A percentile compares a stretch with the other conserved stretches of the same genome.
phyloP scores from a whole-genome alignment of 768 basidiomycete genomes.

The Rhizopogon vesiculosus region DNA sequence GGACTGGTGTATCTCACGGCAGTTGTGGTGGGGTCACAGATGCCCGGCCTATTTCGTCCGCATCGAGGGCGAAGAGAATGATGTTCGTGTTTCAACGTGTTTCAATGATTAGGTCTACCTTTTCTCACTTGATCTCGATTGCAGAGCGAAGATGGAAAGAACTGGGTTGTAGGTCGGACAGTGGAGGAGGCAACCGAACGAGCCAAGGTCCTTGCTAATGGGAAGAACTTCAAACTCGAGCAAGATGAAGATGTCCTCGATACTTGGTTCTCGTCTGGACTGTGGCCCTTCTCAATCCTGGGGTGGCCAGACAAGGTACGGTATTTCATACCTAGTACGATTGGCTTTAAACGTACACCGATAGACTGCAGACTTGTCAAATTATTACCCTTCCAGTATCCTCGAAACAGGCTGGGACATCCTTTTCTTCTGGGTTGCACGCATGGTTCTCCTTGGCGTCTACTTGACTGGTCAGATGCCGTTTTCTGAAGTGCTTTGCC shows the following conservation, averaged over 20 bases:
- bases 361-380: constrained; percentile 71
- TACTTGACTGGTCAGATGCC: constrained; percentile 88
- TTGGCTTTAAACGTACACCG: neutral
- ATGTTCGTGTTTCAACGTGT: constrained; percentile 41
- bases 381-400: constrained; percentile 86
- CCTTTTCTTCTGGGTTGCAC: constrained; percentile 99
- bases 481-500: constrained; percentile 93
- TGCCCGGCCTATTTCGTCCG: constrained; percentile 91
- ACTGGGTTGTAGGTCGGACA: constrained; percentile 90
- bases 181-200: constrained; percentile 72
- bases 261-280: constrained; percentile 97
- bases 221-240: constrained; percentile 65
- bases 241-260: constrained; percentile 98
- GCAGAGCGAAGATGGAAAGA: constrained; percentile 63
- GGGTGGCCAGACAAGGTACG: constrained; percentile 93
- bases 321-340: neutral
- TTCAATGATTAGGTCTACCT: neutral
- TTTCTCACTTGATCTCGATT: neutral
- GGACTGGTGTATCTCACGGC: constrained; percentile 99
- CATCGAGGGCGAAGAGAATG: constrained; percentile 69
- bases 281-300: constrained; percentile 97
- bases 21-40: constrained; percentile 99
- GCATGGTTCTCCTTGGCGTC: constrained; percentile 93
- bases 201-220: constrained; percentile 64
- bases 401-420: constrained; percentile 99